Evolutionary conservation across 768 basidiomycete species (phyloP), one percentile per base, ranked within the genome.

Genomic region (Butyriboletus loyo): DNA sequence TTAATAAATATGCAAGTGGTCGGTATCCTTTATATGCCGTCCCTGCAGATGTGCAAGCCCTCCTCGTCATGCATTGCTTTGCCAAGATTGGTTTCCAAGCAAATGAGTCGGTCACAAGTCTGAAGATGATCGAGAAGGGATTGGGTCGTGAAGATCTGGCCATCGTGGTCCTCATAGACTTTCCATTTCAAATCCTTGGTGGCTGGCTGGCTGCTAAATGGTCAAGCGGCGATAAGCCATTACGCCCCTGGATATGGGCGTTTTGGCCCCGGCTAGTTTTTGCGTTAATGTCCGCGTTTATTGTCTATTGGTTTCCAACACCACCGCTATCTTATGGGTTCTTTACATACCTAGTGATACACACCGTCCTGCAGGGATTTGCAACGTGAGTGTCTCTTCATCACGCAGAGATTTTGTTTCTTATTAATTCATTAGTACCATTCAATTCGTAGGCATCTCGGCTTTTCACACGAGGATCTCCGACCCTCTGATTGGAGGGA

Each of bases 361-460:
- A 90, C 56, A 97, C 92, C 1, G 83, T 98, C 19, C 53, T 91
- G 15, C 84, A 86, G 8, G 89, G 89, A 17, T 93, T 98, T 65
- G 78, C 92, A 7, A 81, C 86, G 95, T 94, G 66, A 71, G 89
- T 68, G 37, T 19, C 27, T 27, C 15, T 45, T 49, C 22, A 32
- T n/a, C 25, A 19, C 41, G 21, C 21, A 15, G n/a, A 17, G 27
- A n/a, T 19, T 14, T 45, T 19, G 46, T 45, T 41, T 47, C 53
- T 52, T 46, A 51, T 56, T 35, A 37, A 25, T 21, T 49, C 40
- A 3, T 27, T 52, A 96, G 96, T 41, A 98, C 96, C 5, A 86
- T 98, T n/a, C 96, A 99, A 70, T 99, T 98, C 65, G 96, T 98
- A 19, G 94, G 97, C 9, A 93, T 98, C 55, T 92, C 94, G n/a